A percentile compares a stretch with the other conserved stretches of the same genome.
phyloP scores from a whole-genome alignment of 1,284 basidiomycete genomes.

The Mycosarcoma mackinlayi region DNA sequence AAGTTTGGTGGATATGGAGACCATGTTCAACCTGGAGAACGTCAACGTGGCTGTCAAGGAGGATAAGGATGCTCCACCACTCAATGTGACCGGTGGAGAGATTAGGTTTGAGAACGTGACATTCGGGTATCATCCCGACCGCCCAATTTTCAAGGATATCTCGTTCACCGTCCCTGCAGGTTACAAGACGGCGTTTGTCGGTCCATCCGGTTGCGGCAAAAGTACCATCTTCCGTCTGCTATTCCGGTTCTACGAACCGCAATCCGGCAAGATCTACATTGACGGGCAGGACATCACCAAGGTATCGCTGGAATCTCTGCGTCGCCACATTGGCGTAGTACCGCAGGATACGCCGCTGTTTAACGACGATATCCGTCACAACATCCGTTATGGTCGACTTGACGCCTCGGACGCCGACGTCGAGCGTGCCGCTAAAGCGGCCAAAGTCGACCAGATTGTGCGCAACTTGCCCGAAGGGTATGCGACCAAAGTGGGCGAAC shows the following conservation, averaged over 20 bases:
- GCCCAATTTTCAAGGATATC: constrained; percentile 84
- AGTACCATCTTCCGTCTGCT: constrained; percentile 93
- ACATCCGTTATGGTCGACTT: constrained; percentile 91
- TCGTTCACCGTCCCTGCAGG: constrained; percentile 91
- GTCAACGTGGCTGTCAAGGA: constrained; percentile 84
- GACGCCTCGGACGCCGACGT: constrained; percentile 90
- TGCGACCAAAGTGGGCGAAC: constrained; percentile 89
- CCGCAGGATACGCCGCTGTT: constrained; percentile 98
- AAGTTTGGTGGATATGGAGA: constrained; percentile 95
- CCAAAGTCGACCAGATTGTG: constrained; percentile 87
- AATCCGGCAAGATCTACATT: constrained; percentile 81
- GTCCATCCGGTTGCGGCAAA: constrained; percentile 97
- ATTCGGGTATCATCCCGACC: constrained; percentile 88
- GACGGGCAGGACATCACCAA: constrained; percentile 87
- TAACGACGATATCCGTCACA: constrained; percentile 93
- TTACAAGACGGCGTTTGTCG: constrained; percentile 94
- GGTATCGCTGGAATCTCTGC: constrained; percentile 79
- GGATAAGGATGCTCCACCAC: constrained; percentile 76
- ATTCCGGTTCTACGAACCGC: constrained; percentile 92
- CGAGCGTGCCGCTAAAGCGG: constrained; percentile 81
- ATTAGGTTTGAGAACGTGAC: constrained; percentile 92
- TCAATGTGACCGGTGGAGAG: constrained; percentile 80
- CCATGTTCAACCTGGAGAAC: constrained; percentile 88
- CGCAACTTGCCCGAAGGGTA: constrained; percentile 85
- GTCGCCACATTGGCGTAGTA: constrained; percentile 86